Evolutionary conservation across 108 stramenopile genomes (phyloP).

Genomic region (Pseudonitzschia delicatissima): DNA sequence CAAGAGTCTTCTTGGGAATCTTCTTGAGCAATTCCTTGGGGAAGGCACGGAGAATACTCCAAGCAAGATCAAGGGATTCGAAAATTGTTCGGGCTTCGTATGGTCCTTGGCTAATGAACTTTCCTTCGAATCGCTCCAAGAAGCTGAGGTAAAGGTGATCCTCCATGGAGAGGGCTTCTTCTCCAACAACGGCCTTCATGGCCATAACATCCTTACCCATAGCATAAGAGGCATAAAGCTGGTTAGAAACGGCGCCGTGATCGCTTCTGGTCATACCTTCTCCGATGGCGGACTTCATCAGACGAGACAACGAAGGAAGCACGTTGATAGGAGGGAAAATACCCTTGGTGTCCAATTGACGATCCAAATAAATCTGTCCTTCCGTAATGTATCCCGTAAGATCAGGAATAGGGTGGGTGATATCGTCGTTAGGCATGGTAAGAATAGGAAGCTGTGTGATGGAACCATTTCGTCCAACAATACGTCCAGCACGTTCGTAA

Average conservation of each 20-base stretch:
- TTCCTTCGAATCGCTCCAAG: constrained; percentile 97
- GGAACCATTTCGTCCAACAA: constrained; percentile 97
- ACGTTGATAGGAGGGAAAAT: constrained; percentile 99
- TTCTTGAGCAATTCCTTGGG: constrained; percentile 99
- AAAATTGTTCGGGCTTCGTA: constrained; percentile 98
- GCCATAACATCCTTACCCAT: constrained; percentile 99
- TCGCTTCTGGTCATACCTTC: constrained; percentile 98
- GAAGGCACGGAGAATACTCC: constrained; percentile 98
- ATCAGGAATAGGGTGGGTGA: constrained; percentile 99
- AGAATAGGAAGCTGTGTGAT: constrained; percentile 99
- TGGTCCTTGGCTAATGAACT: constrained; percentile 97
- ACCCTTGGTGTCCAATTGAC: constrained; percentile 97
- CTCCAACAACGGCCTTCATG: constrained; percentile 99
- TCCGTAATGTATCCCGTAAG: constrained; percentile 99
- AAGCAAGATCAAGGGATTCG: constrained; percentile 98
- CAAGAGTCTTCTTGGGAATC: constrained; percentile 97
- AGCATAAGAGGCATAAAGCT: constrained; percentile 98
- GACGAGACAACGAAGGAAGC: constrained; percentile 96
- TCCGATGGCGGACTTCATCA: constrained; percentile 99
- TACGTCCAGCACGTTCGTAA: constrained; percentile 99
- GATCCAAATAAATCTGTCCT: constrained; percentile 98
- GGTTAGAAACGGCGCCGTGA: constrained; percentile 98
- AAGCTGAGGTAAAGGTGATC: constrained; percentile 99
- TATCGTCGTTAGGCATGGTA: constrained; percentile 99
- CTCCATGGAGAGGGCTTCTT: constrained; percentile 99